Percentiles rank a stretch among this genome's conserved stretches.
These are phyloP conservation scores for Penicillium freii DNA, from an alignment of 2,329 filamentous ascomycete species.

Conservation along the genomic window DNA sequence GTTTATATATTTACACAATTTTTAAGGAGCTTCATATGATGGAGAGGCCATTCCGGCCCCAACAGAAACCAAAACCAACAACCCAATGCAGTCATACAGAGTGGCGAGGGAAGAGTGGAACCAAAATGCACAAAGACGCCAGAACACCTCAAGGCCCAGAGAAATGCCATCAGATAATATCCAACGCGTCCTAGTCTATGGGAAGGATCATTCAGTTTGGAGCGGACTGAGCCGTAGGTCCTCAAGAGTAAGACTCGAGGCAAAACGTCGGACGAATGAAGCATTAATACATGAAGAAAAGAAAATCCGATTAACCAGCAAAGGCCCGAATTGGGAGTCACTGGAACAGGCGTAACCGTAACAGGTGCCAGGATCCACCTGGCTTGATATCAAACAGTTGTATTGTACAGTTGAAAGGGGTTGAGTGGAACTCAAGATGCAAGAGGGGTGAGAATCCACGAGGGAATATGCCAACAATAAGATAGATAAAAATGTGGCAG, in stretches of 20 bases:
- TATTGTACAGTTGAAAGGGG: conserved; percentile 41
- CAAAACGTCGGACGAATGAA: conserved; percentile 5
- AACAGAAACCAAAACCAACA: conserved; percentile 12
- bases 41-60: neutral
- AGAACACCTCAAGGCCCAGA: conserved; percentile 23
- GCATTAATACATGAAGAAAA: conserved; percentile 29
- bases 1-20: conserved; percentile 13
- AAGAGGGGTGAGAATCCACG: conserved; percentile 21
- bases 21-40: neutral
- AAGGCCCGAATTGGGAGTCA: conserved; percentile 18
- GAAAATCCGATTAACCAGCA: conserved; percentile 20
- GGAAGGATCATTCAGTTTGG: conserved; percentile 4
- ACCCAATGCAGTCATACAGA: conserved; percentile 20
- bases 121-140: conserved; percentile 24
- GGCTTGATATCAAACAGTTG: conserved; percentile 38
- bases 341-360: conserved; percentile 30
- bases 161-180: conserved; percentile 25
- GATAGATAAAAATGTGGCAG: neutral
- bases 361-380: conserved; percentile 35
- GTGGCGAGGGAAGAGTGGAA: conserved; percentile 34
- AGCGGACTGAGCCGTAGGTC: neutral
- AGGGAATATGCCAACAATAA: conserved; percentile 17
- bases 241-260: neutral
- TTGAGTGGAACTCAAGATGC: conserved; percentile 30
- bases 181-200: conserved; percentile 23